Conservation (phyloP, 1,139 yeast genomes). For the Candida sanyaensis region DNA sequence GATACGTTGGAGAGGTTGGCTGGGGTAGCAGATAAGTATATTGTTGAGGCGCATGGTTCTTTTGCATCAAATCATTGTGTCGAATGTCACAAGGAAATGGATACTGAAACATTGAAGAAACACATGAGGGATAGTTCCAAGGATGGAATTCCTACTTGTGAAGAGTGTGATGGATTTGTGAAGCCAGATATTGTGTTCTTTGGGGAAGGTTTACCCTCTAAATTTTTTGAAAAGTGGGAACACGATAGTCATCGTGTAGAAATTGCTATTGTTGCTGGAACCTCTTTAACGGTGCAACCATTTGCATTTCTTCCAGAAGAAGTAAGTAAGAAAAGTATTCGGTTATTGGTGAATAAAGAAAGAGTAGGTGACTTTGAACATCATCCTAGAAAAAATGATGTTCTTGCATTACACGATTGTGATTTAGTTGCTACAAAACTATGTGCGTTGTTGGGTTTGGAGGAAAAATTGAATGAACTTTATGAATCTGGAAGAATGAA, state of each 20-base stretch:
- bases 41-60: constrained; percentile 95
- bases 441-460: constrained; percentile 66
- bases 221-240: constrained; percentile 70
- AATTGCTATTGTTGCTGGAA: constrained; percentile 86
- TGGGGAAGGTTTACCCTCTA: constrained; percentile 79
- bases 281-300: constrained; percentile 86
- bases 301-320: constrained; percentile 82
- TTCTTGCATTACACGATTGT: constrained; percentile 60
- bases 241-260: constrained; percentile 62
- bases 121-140: constrained; percentile 34
- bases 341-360: constrained; percentile 76
- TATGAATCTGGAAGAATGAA: constrained; percentile 19
- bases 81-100: constrained; percentile 62
- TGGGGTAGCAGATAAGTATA: constrained; percentile 61
- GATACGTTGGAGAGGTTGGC: constrained; percentile 89
- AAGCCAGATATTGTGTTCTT: constrained; percentile 94
- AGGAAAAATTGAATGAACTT: constrained; percentile 44
- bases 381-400: constrained; percentile 55
- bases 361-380: constrained; percentile 69
- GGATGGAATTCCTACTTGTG: constrained; percentile 52
- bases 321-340: constrained; percentile 44
- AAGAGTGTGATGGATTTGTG: constrained; percentile 67
- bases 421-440: constrained; percentile 61
- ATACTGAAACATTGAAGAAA: constrained; percentile 47
- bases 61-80: constrained; percentile 86